Conservation (phyloP, 139 green algal genomes). For the Zygnema circumcarinatum region DNA sequence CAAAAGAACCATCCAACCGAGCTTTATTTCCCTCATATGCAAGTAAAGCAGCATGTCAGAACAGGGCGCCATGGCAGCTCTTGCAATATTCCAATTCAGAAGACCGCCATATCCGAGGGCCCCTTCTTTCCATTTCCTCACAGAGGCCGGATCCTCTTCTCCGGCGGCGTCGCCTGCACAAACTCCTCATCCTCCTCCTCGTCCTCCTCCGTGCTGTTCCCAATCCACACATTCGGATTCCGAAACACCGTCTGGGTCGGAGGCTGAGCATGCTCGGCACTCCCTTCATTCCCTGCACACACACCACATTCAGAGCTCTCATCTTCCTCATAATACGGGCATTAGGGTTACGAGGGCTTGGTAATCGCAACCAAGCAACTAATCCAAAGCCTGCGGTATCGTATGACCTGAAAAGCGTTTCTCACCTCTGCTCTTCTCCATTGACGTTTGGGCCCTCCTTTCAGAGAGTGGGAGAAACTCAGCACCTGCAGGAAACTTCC, state of each 20-base stretch:
- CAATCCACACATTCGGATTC: neutral
- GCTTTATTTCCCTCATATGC: too few relatives aligned
- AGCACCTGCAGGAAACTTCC: too few relatives aligned
- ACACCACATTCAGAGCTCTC: neutral
- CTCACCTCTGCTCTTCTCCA: neutral
- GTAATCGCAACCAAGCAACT: neutral
- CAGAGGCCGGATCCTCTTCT: constrained; percentile 9
- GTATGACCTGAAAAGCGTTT: neutral
- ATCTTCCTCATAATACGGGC: neutral
- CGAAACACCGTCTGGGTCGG: too few relatives aligned
- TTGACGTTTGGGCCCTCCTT: neutral
- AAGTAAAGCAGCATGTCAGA: too few relatives aligned
- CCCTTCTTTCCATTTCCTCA: too few relatives aligned
- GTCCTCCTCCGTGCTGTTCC: neutral
- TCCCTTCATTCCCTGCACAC: neutral
- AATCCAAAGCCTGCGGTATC: neutral
- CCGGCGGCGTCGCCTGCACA: neutral
- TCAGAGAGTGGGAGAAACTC: neutral
- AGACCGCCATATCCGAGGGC: too few relatives aligned
- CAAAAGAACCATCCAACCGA: too few relatives aligned
- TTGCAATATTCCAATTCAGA: too few relatives aligned
- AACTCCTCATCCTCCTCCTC: constrained; percentile 18
- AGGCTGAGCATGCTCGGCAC: neutral
- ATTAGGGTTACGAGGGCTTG: neutral
- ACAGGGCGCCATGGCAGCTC: too few relatives aligned